These are phyloP conservation scores for Graphium sp. DNA, from an alignment of 2,329 filamentous ascomycete genomes.

Conservation along the genomic window DNA sequence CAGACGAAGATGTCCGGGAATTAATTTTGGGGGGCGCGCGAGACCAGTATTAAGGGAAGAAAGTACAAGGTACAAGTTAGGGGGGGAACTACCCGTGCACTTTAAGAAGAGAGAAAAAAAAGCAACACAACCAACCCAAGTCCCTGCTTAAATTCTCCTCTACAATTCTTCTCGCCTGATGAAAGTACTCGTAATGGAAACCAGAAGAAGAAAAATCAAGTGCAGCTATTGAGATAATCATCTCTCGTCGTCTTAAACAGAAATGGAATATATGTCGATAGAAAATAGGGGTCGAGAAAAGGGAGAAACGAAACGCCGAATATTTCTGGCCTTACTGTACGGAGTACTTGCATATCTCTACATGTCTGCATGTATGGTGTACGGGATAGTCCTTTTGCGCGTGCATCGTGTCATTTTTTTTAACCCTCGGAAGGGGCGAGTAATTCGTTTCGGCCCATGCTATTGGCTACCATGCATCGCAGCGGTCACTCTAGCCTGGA, in stretches of 20 bases:
- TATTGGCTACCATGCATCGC: too few species aligned
- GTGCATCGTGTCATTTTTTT: too few species aligned
- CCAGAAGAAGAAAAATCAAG: conserved; percentile 1
- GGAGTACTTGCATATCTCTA: too few species aligned
- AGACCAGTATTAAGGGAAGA: too few species aligned
- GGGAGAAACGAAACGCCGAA: neutral
- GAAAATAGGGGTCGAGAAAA: conserved; percentile 1
- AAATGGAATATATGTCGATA: conserved; percentile 1
- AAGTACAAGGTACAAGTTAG: too few species aligned
- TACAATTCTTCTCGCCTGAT: neutral
- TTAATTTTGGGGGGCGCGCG: neutral
- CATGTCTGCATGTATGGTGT: too few species aligned
- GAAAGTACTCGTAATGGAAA: neutral
- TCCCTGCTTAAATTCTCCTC: neutral
- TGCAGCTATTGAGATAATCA: neutral
- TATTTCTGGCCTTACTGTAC: too few species aligned
- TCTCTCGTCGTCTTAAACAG: too few species aligned
- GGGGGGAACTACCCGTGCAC: neutral
- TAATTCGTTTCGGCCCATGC: too few species aligned
- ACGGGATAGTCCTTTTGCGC: too few species aligned
- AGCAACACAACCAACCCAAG: conserved; percentile 2
- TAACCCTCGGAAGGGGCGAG: too few species aligned
- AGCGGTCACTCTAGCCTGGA: too few species aligned
- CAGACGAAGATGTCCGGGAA: neutral
- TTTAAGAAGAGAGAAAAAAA: neutral